Conservation (phyloP, 2,329 filamentous ascomycete genomes). For the Neoscytalidium dimidiatum region DNA sequence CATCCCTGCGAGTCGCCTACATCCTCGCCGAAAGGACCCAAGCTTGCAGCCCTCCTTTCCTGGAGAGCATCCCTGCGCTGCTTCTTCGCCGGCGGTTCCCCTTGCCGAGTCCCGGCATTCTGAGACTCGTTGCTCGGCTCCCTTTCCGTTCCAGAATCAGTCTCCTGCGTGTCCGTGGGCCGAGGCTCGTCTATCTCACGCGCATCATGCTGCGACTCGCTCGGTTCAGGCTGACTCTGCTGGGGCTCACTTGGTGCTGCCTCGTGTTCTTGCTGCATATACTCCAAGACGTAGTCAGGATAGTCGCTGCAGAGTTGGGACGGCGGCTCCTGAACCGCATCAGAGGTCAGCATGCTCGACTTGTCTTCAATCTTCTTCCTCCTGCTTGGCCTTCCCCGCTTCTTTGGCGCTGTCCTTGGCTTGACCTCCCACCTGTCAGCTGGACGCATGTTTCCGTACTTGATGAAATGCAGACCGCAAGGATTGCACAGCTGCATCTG, state of each 20-base stretch:
- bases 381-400: constrained; percentile 41
- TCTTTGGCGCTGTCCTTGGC: constrained; percentile 46
- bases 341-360: neutral
- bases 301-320: constrained; percentile 9
- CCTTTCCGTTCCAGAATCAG: neutral
- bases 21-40: neutral
- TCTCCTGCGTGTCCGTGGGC: neutral
- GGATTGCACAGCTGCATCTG: constrained; percentile 87
- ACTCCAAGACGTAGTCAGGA: constrained; percentile 12
- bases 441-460: constrained; percentile 82
- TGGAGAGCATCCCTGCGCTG: neutral
- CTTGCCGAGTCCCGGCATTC: constrained; percentile 33
- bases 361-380: constrained; percentile 26
- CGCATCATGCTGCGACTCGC: neutral
- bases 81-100: constrained; percentile 38
- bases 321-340: constrained; percentile 1
- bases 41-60: constrained; percentile 9
- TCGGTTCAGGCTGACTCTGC: neutral
- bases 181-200: neutral
- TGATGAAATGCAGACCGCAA: constrained; percentile 92
- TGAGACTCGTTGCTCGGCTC: constrained; percentile 28
- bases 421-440: constrained; percentile 72
- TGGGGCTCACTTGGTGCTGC: neutral
- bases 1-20: neutral
- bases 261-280: neutral